A percentile compares a stretch with the other conserved stretches of the same genome.
These are phyloP conservation scores for Curvularia lunata DNA, from an alignment of 2,329 filamentous ascomycete genomes.

Conservation along the genomic window DNA sequence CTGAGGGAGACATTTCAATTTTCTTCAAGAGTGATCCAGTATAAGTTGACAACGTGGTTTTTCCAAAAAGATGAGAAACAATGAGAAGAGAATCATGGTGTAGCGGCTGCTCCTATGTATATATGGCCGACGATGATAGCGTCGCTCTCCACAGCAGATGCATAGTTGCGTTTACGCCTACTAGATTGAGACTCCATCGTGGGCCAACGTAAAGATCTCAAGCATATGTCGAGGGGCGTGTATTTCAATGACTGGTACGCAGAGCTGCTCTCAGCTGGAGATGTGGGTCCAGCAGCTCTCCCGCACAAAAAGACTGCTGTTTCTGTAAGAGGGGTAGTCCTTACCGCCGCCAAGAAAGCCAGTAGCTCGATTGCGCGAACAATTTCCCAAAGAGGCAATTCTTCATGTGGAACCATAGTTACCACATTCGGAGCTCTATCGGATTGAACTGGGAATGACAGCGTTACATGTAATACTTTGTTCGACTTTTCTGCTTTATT, in stretches of 20 bases:
- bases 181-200: neutral
- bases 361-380: neutral
- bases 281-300: neutral
- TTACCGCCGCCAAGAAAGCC: slow-evolving; percentile 9
- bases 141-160: slow-evolving; percentile 1
- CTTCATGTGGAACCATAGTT: neutral
- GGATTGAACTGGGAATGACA: neutral
- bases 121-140: neutral
- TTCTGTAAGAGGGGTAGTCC: slow-evolving; percentile 1
- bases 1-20: slow-evolving; percentile 6
- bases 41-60: neutral
- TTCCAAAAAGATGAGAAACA: neutral
- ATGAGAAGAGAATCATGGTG: neutral
- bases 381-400: neutral
- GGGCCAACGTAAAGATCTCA: neutral
- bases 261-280: neutral
- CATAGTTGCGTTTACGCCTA: neutral
- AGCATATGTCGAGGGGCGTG: neutral
- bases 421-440: neutral
- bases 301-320: neutral
- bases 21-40: neutral
- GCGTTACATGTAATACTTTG: neutral
- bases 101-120: neutral
- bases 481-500: neutral
- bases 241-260: neutral